Percentiles rank a stretch among this genome's conserved stretches.
These are phyloP conservation scores for Apiosordaria backusii DNA, from an alignment of 495 filamentous ascomycete species.

Conservation along the genomic window DNA sequence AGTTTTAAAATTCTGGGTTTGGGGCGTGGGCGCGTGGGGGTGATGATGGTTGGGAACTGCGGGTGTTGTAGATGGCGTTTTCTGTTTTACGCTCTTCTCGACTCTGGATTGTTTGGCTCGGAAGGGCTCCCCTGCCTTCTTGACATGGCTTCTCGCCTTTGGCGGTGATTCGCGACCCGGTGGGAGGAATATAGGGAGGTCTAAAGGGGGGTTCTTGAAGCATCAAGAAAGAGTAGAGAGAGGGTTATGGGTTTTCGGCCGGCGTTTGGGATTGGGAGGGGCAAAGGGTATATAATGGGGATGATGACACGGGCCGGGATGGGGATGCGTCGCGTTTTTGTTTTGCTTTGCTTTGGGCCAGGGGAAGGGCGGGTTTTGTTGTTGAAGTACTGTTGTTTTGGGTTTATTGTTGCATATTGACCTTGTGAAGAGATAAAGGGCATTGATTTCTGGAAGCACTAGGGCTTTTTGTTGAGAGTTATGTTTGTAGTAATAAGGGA, in stretches of 20 bases:
- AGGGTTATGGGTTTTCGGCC: background rate
- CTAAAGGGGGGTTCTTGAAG: background rate
- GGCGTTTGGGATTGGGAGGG: background rate
- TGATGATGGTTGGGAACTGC: background rate
- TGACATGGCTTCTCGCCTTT: background rate
- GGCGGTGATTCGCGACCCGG: slow-evolving; percentile 19
- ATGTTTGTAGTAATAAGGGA: too few relatives aligned
- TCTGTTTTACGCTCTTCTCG: background rate
- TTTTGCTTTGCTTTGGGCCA: too few relatives aligned
- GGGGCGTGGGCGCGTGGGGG: background rate
- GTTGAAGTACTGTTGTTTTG: too few relatives aligned
- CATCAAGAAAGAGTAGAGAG: background rate
- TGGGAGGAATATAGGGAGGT: background rate
- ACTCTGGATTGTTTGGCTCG: background rate
- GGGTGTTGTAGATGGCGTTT: background rate
- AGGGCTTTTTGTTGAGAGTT: too few relatives aligned
- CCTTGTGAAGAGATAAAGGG: too few relatives aligned
- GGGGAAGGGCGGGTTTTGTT: too few relatives aligned
- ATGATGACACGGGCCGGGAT: too few relatives aligned
- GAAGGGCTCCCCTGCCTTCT: background rate
- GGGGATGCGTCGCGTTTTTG: too few relatives aligned
- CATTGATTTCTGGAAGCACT: too few relatives aligned
- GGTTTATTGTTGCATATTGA: too few relatives aligned
- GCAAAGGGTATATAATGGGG: background rate
- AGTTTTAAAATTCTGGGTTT: background rate